Evolutionary conservation across 2,329 filamentous ascomycete genomes (phyloP), one percentile per base, ranked within the genome.

Genomic region (Scytalidium lignicola): DNA sequence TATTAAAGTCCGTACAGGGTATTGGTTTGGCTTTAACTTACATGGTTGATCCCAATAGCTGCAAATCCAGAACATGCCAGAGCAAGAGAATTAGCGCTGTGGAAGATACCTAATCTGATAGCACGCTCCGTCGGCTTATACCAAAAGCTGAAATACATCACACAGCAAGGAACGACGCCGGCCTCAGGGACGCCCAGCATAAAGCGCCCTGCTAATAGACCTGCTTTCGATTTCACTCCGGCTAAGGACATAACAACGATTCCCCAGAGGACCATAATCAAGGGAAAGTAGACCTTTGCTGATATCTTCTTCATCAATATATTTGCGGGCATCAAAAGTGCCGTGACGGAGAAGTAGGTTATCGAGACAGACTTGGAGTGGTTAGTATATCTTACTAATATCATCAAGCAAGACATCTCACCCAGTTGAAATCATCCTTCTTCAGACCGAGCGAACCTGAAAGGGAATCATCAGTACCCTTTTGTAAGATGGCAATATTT

Each of bases 121-220:
- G 43, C 42, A 13, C 49, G 26, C 32, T 53, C 49, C 9, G 51
- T 50, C 7, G 49, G 39, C 18, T 41, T 45, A 40, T 53, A 53
- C 51, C 51, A 53, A 42, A 53, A 53, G 10, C 45, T 53, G 12
- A 53, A 43, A 37, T 51, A 51, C 28, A 49, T 51, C 8, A 53
- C 49, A 19, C 51, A 29, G 12, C 51, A 49, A 48, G 72, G 71
- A 12, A 72, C 46, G 5, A 51, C 55, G 26, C 56, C 56, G 12
- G 55, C 47, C 44, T 59, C 56, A 12, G 56, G 56, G 3, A 59
- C 42, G 1, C 56, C 56, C 15, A 59, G 54, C 17, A 58, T 52
- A 47, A 59, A 59, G 3, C 56, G 51, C n/a, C 51, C 55, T 15
- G 55, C 49, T 20, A 52, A 44, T 18, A 59, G 41, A 18, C 56